Evolutionary conservation across 2,329 filamentous ascomycete genomes (phyloP), one percentile per base, ranked within the genome.

Genomic region (Elsinoe australis): DNA sequence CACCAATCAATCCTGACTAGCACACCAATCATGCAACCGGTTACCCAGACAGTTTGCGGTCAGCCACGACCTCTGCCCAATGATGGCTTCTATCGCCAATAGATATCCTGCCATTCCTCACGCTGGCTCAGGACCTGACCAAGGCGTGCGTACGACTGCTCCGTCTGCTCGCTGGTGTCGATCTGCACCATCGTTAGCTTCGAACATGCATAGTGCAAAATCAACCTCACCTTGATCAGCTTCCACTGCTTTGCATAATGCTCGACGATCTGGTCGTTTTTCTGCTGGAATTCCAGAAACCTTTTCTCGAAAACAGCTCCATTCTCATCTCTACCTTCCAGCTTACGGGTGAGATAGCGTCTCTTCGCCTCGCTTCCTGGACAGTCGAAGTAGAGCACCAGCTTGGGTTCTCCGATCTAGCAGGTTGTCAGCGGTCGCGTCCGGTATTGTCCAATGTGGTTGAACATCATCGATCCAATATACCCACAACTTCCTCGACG

Each of bases 341-440:
- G 10, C 3, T 18, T 22, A 8, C 42, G 28, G 7, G 42, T 46
- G 28, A 46, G 31, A 19, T 33, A 46, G 9, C 42, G 24, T 28
- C 10, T 19, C 18, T 34, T 32, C 8, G 42, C 42, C 18, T 33
- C 28, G 12, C n/a, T 7, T 21, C 22, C 10, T 6, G 28, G 42
- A 33, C 42, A 46, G 17, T 46, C 42, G 31, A 46, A 46, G 9
- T 19, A 21, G 9, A 46, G 42, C 9, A 46, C 42, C 14, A 46
- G 26, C 15, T n/a, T 46, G 5, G 42, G 42, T 8, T 32, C 29
- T 18, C 42, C 42, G 19, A 46, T 46, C 42, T 46, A 21, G n/a
- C n/a, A n/a, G n/a, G n/a, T n/a, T n/a, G n/a, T n/a, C n/a, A n/a
- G n/a, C n/a, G n/a, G n/a, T n/a, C n/a, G n/a, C n/a, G n/a, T n/a